phyloP scores from a whole-genome alignment of 805 yeast genomes.

The Starmera quercuum region DNA sequence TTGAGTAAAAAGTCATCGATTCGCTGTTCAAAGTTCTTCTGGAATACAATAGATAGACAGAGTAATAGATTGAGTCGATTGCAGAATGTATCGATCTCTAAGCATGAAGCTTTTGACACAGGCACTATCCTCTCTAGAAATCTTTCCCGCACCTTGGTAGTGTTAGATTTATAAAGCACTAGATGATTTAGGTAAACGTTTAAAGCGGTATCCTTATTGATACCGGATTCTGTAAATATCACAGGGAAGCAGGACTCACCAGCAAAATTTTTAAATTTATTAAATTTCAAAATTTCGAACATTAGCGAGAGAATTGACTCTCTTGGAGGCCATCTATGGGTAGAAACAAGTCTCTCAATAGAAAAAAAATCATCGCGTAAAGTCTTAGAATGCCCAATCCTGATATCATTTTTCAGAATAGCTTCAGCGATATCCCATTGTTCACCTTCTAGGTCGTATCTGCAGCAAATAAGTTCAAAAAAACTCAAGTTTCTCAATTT shows the following conservation, averaged over 20 bases:
- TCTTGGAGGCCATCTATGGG: constrained; percentile 8
- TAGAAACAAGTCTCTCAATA: constrained; percentile 4
- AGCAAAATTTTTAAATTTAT: constrained; percentile 13
- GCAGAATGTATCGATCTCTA: constrained; percentile 9
- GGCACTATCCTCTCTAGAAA: constrained; percentile 16
- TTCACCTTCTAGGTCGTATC: constrained; percentile 1
- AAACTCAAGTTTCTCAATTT: constrained; percentile 8
- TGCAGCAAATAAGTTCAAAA: constrained; percentile 7
- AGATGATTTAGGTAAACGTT: constrained; percentile 14
- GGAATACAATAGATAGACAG: constrained; percentile 6
- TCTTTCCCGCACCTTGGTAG: constrained; percentile 5
- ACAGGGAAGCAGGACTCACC: constrained; percentile 7
- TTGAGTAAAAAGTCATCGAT: constrained; percentile 8
- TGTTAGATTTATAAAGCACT: constrained; percentile 1
- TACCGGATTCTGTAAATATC: constrained; percentile 3
- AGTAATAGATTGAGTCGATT: constrained; percentile 17
- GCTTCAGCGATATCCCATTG: constrained; percentile 7
- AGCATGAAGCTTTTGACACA: constrained; percentile 7
- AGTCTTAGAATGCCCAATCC: not conserved
- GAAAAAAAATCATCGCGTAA: constrained; percentile 5
- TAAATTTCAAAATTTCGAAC: constrained; percentile 14
- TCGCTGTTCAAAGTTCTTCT: constrained; percentile 10
- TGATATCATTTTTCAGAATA: constrained; percentile 1
- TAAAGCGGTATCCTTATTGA: constrained; percentile 7
- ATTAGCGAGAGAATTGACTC: constrained; percentile 8